Base-by-base conservation (phyloP, 2,329 filamentous ascomycete genomes). In the Myotisia sp. region DNA sequence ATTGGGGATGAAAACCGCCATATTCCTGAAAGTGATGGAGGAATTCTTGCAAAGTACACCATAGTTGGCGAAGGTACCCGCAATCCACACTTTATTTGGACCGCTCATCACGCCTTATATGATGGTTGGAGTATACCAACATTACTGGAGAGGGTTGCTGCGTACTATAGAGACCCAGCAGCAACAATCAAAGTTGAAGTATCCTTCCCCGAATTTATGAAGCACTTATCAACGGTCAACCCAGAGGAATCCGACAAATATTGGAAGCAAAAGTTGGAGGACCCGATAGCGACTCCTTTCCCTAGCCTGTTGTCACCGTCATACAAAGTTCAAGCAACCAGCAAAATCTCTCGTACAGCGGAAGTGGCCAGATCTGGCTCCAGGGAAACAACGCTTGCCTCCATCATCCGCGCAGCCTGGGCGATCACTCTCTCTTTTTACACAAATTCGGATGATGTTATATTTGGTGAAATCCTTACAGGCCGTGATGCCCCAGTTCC, bases 21-120 rank as follows among this genome's bases (percentile, higher is more conserved):
- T 18, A 40, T 40, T 13, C 45, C 37, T 17, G 29, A 13, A 23
- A 23, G 26, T 42, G 41, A 46, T 57, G 7, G 52, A 52, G 37
- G 55, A 57, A 33, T 42, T 43, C 8, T 59, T 54, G 36, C 53
- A 50, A 38, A 39, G 7, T 43, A 40, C 26, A 40, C 38, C 1
- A 38, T 45, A 6, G 36, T 46, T 20, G 41, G 37, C 19, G 29
- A 38, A 14, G 26, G 33, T 2, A 34, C 29, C 8, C 32, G 29
- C 7, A 38, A 34, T 16, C 28, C 38, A 6, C 47, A 55, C 33
- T 50, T 63, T 10, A 46, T 60, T 7, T 57, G 56, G 41, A 61
- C 58, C 1, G 51, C 55, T 37, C 60, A 64, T 39, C 60, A 63
- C 37, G 55, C 57, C 6, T 44, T 63, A 2, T 63, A 62, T 39